phyloP scores from a whole-genome alignment of 805 yeast genomes.

The Metschnikowia lunata region DNA sequence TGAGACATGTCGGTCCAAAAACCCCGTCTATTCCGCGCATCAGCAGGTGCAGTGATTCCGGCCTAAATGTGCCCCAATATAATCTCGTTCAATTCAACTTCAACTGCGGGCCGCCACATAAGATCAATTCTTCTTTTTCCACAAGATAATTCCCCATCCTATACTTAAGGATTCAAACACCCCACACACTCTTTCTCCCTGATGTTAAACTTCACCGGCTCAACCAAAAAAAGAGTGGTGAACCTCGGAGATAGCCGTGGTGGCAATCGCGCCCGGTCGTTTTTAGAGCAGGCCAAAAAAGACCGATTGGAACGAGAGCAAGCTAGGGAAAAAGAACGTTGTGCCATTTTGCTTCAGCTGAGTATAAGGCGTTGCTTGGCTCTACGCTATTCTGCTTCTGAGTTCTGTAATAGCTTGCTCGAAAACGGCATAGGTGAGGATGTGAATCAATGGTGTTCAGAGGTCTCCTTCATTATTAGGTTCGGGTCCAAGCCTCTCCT shows the following conservation, averaged over 20 bases:
- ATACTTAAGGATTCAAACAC: too few relatives aligned
- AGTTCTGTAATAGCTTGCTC: conserved; percentile 17
- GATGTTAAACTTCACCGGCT: conserved; percentile 64
- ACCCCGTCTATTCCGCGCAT: too few relatives aligned
- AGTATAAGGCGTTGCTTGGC: conserved; percentile 40
- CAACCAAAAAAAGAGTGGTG: conserved; percentile 53
- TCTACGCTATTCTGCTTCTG: conserved; percentile 23
- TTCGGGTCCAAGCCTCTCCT: conserved; percentile 7
- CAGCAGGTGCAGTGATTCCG: too few relatives aligned
- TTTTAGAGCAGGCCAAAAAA: conserved; percentile 58
- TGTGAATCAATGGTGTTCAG: conserved; percentile 17
- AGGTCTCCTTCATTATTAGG: conserved; percentile 19
- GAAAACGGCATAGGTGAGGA: conserved; percentile 6
- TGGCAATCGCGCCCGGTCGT: conserved; percentile 24
- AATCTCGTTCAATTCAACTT: too few relatives aligned
- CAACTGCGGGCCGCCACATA: too few relatives aligned
- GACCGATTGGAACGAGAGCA: conserved; percentile 66
- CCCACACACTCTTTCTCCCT: not conserved
- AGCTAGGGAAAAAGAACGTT: conserved; percentile 44
- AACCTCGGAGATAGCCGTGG: conserved; percentile 52
- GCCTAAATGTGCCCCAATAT: too few relatives aligned
- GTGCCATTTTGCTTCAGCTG: conserved; percentile 50
- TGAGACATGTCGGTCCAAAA: too few relatives aligned
- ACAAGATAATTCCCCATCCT: too few relatives aligned
- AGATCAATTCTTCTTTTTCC: too few relatives aligned